phyloP scores from a whole-genome alignment of 1,139 yeast species.

The Hyphopichia pseudoburtonii region DNA sequence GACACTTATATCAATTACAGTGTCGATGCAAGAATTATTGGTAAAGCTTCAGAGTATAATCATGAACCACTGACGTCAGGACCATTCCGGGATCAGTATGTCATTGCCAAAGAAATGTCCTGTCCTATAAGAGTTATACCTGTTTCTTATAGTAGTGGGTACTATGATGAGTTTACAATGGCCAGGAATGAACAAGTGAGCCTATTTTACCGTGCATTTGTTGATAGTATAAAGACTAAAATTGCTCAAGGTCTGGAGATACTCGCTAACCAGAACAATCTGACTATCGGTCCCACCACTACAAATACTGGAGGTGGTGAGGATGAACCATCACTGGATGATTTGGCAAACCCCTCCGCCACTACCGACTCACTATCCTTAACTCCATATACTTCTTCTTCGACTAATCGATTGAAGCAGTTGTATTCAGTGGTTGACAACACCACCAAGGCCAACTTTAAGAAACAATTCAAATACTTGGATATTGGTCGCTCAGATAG shows the following conservation, averaged over 20 bases:
- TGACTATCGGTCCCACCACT: background rate
- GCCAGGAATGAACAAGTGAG: slow-evolving; percentile 21
- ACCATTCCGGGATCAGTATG: slow-evolving; percentile 29
- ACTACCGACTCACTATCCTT: slow-evolving; percentile 2
- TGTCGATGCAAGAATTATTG: slow-evolving; percentile 45
- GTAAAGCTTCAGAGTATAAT: slow-evolving; percentile 39
- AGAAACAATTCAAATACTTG: slow-evolving; percentile 13
- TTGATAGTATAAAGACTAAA: slow-evolving; percentile 29
- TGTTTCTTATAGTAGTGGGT: slow-evolving; percentile 15
- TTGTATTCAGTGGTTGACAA: slow-evolving; percentile 27
- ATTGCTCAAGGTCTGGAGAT: slow-evolving; percentile 29
- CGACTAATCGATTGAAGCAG: slow-evolving; percentile 32
- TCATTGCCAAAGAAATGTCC: slow-evolving; percentile 36
- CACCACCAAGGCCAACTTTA: slow-evolving; percentile 16
- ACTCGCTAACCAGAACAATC: slow-evolving; percentile 4
- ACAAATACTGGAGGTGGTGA: too few species aligned
- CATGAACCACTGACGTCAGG: slow-evolving; percentile 9
- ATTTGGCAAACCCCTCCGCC: too few species aligned
- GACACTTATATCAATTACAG: slow-evolving; percentile 40
- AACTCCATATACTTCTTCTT: background rate
- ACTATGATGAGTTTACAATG: slow-evolving; percentile 14
- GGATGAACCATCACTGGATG: too few species aligned
- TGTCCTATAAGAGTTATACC: slow-evolving; percentile 42
- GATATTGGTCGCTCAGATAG: background rate
- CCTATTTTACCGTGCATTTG: slow-evolving; percentile 39